These are phyloP conservation scores for Venturia asperata DNA, from an alignment of 2,329 filamentous ascomycete genomes.

Conservation along the genomic window DNA sequence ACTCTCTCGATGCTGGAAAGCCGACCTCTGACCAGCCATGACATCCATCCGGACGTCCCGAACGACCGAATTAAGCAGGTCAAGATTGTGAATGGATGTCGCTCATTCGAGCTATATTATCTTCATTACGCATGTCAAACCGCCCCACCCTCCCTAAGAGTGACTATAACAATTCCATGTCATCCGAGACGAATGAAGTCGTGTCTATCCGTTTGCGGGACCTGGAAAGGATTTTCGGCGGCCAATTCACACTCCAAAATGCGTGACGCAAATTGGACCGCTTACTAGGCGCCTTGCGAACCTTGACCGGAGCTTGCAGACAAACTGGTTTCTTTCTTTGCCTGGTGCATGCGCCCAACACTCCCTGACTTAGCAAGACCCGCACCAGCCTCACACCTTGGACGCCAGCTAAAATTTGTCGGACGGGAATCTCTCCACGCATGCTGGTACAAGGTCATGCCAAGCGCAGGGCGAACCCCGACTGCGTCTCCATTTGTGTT, in stretches of 20 bases:
- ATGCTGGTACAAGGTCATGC: conserved; percentile 12
- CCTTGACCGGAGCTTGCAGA: conserved; percentile 2
- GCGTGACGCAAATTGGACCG: neutral
- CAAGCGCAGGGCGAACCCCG: conserved; percentile 6
- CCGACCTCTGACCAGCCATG: neutral
- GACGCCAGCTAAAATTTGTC: neutral
- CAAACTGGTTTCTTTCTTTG: neutral
- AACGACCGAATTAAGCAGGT: neutral
- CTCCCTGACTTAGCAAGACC: neutral
- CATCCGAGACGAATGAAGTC: neutral
- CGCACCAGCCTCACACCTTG: neutral
- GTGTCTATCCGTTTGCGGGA: neutral
- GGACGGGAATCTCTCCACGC: conserved; percentile 7
- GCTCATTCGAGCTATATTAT: neutral
- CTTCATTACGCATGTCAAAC: neutral
- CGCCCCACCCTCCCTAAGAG: neutral
- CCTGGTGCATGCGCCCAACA: conserved; percentile 5
- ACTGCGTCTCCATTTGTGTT: neutral
- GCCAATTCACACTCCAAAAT: neutral
- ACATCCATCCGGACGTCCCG: conserved; percentile 6
- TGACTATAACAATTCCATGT: neutral
- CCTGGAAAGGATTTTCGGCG: neutral
- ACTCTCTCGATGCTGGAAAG: neutral
- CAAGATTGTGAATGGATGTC: neutral
- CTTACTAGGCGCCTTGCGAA: neutral